Conservation (phyloP, 768 basidiomycete species). For the Leccinum longicurvipes region DNA sequence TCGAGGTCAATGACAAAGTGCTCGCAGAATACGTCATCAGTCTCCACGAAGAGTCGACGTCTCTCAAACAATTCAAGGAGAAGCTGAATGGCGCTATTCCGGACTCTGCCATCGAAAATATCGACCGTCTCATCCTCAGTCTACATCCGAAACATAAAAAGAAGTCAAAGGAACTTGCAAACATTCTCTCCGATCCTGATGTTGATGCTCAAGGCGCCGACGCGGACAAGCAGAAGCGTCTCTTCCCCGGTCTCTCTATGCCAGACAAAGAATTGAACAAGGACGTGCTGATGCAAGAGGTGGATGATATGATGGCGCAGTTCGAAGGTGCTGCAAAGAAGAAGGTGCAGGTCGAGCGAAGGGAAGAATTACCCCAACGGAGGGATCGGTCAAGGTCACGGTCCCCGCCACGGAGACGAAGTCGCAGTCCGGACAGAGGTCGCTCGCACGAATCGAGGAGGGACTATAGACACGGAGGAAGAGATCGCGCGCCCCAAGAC, state of each 20-base stretch:
- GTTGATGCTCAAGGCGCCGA: slow-evolving; percentile 40
- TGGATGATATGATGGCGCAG: slow-evolving; percentile 85
- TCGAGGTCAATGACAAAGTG: slow-evolving; percentile 83
- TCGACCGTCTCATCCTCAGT: slow-evolving; percentile 91
- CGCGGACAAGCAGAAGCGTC: slow-evolving; percentile 70
- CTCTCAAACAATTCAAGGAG: slow-evolving; percentile 73
- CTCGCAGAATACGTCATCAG: slow-evolving; percentile 93
- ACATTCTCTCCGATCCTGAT: slow-evolving; percentile 36
- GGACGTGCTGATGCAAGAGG: slow-evolving; percentile 82
- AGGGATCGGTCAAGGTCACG: slow-evolving; percentile 43
- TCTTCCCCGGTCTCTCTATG: slow-evolving; percentile 88
- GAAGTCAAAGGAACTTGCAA: slow-evolving; percentile 37
- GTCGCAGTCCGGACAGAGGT: slow-evolving; percentile 60
- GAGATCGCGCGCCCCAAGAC: slow-evolving; percentile 48
- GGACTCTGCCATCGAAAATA: slow-evolving; percentile 85
- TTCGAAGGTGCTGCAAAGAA: slow-evolving; percentile 70
- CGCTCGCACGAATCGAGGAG: slow-evolving; percentile 43
- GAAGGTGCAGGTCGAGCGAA: slow-evolving; percentile 38
- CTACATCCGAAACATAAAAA: slow-evolving; percentile 97
- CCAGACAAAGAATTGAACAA: slow-evolving; percentile 68
- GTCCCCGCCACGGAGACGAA: slow-evolving; percentile 48
- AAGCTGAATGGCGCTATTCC: slow-evolving; percentile 82
- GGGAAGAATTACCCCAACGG: slow-evolving; percentile 60
- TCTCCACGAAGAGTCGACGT: slow-evolving; percentile 82
- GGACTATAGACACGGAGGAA: slow-evolving; percentile 40